Evolutionary conservation across 164 flowering plant genomes (phyloP), one percentile per base, ranked within the genome.

Genomic region (Santalum album): DNA sequence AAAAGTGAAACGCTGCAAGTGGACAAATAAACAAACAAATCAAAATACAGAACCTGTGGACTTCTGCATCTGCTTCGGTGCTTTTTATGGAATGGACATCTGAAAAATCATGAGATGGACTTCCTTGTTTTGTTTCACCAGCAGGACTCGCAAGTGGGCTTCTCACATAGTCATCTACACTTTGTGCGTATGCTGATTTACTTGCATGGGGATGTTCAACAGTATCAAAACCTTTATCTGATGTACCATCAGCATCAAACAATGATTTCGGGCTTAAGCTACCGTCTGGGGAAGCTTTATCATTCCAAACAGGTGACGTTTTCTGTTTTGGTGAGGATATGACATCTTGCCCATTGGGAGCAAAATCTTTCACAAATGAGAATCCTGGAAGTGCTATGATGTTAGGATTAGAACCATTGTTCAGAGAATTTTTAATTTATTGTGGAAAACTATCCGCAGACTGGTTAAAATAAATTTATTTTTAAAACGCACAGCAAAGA

Each of bases 21-120:
- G n/a, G n/a, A n/a, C n/a, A n/a, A n/a, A n/a, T n/a, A 53, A 4
- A 39, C n/a, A 63, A 18, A 25, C 40, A 46, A 53, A 27, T 18
- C 21, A 42, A 12, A 12, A 1, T 34, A 18, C 20, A 34, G 24
- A 38, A 53, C 88, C 78, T 63, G 55, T 67, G 73, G 38, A 60
- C 64, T 54, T 78, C 89, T 34, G 71, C 63, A 58, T 80, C 86
- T 39, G 66, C 68, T 57, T 76, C 83, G 65, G 66, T 54, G 62
- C 73, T 72, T 61, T 69, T 75, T 40, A 62, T 49, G 55, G 68
- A 72, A 57, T 64, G 75, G 52, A n/a, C 61, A 49, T 82, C 75
- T 26, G 80, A 68, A 69, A 64, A 64, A 2, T 70, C 76, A 29
- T 45, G 64, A 54, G 80, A 62, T 22, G 75, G 69, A 49, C 80